Evolutionary conservation across 352 stramenopile genomes (phyloP).

Genomic region (Thalassiosira exigua): DNA sequence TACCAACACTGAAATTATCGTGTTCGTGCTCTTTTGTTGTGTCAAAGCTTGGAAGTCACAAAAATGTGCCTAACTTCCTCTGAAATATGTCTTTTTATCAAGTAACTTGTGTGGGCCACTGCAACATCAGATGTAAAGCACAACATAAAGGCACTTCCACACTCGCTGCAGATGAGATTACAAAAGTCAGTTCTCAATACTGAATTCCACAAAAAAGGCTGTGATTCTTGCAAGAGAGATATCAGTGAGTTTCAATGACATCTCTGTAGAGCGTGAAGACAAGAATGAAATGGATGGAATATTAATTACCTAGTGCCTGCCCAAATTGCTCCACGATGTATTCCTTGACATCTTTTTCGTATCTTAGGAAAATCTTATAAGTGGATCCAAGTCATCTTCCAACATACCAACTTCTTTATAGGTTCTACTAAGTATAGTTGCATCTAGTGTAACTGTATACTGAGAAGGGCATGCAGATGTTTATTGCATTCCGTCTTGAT

Average conservation of each 20-base stretch:
- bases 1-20: too few relatives aligned
- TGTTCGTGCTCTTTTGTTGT: too few relatives aligned
- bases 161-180: conserved; percentile 25
- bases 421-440: conserved; percentile 3
- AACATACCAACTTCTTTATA: conserved; percentile 17
- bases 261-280: conserved; percentile 7
- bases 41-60: conserved; percentile 13
- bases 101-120: conserved; percentile 26
- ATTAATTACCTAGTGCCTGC: conserved; percentile 2
- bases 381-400: conserved; percentile 21
- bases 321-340: conserved; percentile 19
- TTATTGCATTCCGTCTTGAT: conserved; percentile 19
- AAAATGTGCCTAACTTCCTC: conserved; percentile 33
- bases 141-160: conserved; percentile 17
- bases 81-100: conserved; percentile 20
- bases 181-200: conserved; percentile 22
- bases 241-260: conserved; percentile 8
- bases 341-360: conserved; percentile 4
- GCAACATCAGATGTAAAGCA: conserved; percentile 4
- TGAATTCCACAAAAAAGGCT: conserved; percentile 18
- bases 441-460: conserved; percentile 17
- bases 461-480: conserved; percentile 15
- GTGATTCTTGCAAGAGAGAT: conserved; percentile 3
- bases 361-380: conserved; percentile 16
- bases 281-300: conserved; percentile 12